Conservation (phyloP, 148 eudicot genomes). For the Vaccinium myrtillus region DNA sequence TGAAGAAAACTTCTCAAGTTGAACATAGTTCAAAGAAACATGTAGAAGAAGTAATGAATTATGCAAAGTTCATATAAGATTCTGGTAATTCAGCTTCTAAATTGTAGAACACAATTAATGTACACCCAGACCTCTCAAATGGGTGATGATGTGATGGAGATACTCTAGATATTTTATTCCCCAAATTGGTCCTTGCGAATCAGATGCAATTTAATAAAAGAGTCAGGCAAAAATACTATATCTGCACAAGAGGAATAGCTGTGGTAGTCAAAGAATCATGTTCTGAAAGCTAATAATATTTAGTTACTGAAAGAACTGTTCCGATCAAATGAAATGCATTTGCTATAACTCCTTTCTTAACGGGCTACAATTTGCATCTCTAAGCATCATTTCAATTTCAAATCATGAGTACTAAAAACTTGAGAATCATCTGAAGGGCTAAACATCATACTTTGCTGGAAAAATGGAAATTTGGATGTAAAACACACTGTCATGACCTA, state of each 20-base stretch:
- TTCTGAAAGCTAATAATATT: neutral
- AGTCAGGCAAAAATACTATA: neutral
- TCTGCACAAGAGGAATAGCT: neutral
- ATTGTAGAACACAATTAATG: neutral
- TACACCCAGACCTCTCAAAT: neutral
- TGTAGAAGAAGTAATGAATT: neutral
- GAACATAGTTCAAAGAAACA: neutral
- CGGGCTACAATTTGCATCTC: neutral
- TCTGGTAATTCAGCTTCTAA: no score
- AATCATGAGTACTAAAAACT: neutral
- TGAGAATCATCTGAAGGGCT: neutral
- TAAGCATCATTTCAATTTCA: neutral
- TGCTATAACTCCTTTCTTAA: no score
- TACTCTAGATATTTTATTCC: neutral
- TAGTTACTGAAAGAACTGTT: neutral
- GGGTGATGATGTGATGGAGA: neutral
- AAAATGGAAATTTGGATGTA: neutral
- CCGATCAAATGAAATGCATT: conserved; percentile 5
- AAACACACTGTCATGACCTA: neutral
- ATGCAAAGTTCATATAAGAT: neutral
- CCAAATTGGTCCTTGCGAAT: neutral
- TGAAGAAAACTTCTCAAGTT: neutral
- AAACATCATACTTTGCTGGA: neutral
- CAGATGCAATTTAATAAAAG: neutral
- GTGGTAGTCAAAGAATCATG: neutral